Evolutionary conservation across 352 stramenopile genomes (phyloP), one percentile per base, ranked within the genome.

Genomic region (Phytophthora sp.): DNA sequence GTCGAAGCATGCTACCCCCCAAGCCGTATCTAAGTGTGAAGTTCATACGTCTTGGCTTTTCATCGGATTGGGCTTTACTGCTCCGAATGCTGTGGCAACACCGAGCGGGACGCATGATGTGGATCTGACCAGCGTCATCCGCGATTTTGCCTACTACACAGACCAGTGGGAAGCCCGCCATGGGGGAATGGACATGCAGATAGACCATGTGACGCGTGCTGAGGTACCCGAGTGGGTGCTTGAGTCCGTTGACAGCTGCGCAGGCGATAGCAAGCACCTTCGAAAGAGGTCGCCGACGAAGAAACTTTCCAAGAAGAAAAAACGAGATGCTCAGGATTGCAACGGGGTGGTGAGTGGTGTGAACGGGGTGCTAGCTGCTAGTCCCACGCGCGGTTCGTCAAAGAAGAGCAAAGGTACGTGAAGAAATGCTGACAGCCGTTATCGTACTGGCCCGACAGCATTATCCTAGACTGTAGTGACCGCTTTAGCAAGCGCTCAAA

Each of bases 111-210:
- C 53, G 17, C 67, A 78, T 45, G 69, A 85, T 35, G 70, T 95
- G 37, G 84, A 94, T 46, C 62, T 95, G 28, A 93, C 84, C 10
- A 56, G 62, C 15, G 78, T 84, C 20, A 87, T 95, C 58, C 87
- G 78, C 23, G 83, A 92, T 23, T 95, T 95, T 54, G 87, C 84
- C 3, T 77, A 62, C 21, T 81, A 89, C 51, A 78, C 89, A 17
- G 84, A 93, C 58, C 79, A 91, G 58, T 95, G 87, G 87, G 74
- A 87, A 17, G 66, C 85, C 41, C 80, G 84, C 39, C 69, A 76
- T n/a, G 70, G 66, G 2, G 81, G 78, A n/a, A 95, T 94, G 87
- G 87, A 95, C 59, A 79, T 95, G 52, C 74, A 88, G 51, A 81
- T 95, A 17, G 74, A 94, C 44, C 83, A 95, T 60, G 52, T 94